Conservation (phyloP, 164 flowering plant species). For the Vitis cinerea region DNA sequence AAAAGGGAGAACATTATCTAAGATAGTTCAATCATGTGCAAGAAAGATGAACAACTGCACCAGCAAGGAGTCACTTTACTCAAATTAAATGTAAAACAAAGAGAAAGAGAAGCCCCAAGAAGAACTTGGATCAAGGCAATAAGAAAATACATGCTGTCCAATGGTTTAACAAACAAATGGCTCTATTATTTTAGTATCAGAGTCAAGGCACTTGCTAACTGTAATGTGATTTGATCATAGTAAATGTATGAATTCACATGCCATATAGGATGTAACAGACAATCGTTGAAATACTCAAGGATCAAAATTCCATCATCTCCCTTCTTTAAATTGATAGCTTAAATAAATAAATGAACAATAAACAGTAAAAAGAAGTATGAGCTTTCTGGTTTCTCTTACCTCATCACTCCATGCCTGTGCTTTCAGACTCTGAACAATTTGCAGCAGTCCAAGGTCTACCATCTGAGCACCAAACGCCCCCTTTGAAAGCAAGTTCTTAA, state of each 20-base stretch:
- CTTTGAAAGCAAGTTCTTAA: constrained; percentile 79
- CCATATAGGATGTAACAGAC: background rate
- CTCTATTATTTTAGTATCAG: background rate
- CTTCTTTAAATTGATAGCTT: background rate
- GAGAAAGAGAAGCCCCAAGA: background rate
- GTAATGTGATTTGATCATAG: background rate
- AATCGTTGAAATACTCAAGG: background rate
- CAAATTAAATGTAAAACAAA: background rate
- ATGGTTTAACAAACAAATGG: background rate
- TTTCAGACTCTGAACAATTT: constrained; percentile 85
- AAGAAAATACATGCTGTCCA: background rate
- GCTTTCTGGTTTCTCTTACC: constrained; percentile 41
- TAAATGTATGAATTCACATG: background rate
- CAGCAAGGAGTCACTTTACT: too few relatives aligned
- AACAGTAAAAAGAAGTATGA: background rate
- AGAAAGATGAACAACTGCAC: too few relatives aligned
- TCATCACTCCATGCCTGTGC: constrained; percentile 99
- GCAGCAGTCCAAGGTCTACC: constrained; percentile 88
- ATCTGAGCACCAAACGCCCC: constrained; percentile 93
- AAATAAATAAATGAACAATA: background rate
- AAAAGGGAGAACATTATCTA: too few relatives aligned
- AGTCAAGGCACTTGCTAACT: background rate
- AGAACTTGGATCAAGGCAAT: background rate
- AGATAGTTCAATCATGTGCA: too few relatives aligned
- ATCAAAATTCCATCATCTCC: background rate